Percentiles rank a stretch among this genome's conserved stretches.
Evolutionary conservation across 2,329 filamentous ascomycete genomes (phyloP).

Genomic region (Trichoderma oligosporum): DNA sequence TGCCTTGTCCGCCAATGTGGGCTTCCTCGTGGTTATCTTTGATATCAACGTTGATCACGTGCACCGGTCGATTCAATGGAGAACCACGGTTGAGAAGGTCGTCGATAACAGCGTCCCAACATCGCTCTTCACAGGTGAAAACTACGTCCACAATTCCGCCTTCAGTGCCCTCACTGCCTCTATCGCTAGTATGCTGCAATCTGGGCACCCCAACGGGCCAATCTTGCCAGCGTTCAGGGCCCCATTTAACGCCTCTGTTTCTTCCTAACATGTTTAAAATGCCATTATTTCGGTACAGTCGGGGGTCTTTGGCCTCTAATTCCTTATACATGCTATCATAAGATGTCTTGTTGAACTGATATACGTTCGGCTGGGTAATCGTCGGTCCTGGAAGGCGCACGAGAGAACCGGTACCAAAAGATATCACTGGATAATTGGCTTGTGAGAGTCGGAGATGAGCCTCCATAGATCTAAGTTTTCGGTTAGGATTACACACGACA

Average conservation of each 20-base stretch:
- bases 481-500: slow-evolving; percentile 5
- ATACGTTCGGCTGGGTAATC: slow-evolving; percentile 92
- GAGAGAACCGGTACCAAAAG: slow-evolving; percentile 92
- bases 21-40: slow-evolving; percentile 98
- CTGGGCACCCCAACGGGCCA: slow-evolving; percentile 87
- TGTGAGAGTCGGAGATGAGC: slow-evolving; percentile 89
- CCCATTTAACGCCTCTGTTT: slow-evolving; percentile 89
- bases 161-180: slow-evolving; percentile 77
- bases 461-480: slow-evolving; percentile 66
- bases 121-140: slow-evolving; percentile 95
- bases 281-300: slow-evolving; percentile 87
- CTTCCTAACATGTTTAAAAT: slow-evolving; percentile 93
- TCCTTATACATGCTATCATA: slow-evolving; percentile 95
- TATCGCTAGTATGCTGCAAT: slow-evolving; percentile 69
- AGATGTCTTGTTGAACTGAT: slow-evolving; percentile 95
- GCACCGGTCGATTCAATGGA: slow-evolving; percentile 85
- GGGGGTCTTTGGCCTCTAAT: slow-evolving; percentile 76
- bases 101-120: slow-evolving; percentile 96
- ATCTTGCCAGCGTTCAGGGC: slow-evolving; percentile 95
- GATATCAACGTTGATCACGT: slow-evolving; percentile 98
- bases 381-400: slow-evolving; percentile 89
- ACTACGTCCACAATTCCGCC: slow-evolving; percentile 89
- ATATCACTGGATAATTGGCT: slow-evolving; percentile 90
- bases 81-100: slow-evolving; percentile 83
- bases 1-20: slow-evolving; percentile 81